Conservation (phyloP, 306 rosid species). For the Vachellia collinsii region DNA sequence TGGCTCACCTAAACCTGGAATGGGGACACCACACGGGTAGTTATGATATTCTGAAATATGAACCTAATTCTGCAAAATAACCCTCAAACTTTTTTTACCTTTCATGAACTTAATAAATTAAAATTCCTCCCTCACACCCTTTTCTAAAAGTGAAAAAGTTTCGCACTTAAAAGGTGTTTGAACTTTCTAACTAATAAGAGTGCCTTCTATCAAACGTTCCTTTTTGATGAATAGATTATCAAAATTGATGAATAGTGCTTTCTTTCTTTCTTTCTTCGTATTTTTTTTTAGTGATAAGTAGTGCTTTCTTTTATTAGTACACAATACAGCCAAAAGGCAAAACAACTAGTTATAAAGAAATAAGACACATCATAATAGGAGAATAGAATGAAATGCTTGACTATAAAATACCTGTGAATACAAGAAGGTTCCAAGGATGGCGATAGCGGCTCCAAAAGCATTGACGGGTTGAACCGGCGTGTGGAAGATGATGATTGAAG, state of each 20-base stretch:
- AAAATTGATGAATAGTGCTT: not conserved
- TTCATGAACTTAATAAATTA: not conserved
- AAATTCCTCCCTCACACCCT: not conserved
- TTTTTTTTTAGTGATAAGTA: no score
- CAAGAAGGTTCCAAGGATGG: conserved; percentile 89
- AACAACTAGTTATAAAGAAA: not conserved
- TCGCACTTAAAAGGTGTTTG: not conserved
- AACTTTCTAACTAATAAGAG: not conserved
- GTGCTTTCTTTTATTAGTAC: not conserved
- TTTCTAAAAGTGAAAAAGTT: not conserved
- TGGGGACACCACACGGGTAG: conserved; percentile 16
- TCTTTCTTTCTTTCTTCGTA: no score
- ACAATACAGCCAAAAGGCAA: conserved; percentile 3
- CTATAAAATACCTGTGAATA: conserved; percentile 79
- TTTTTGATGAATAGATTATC: not conserved
- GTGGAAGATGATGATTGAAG: conserved; percentile 92
- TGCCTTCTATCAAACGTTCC: not conserved
- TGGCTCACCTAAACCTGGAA: conserved; percentile 45
- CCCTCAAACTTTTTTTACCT: not conserved
- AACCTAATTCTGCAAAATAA: conserved; percentile 23
- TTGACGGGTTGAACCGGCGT: conserved; percentile 96
- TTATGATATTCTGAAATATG: conserved; percentile 6
- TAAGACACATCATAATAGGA: not conserved
- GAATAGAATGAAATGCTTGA: not conserved
- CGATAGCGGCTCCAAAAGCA: conserved; percentile 95